phyloP scores from a whole-genome alignment of 495 filamentous ascomycete species.

The Penicillium robsamsonii region DNA sequence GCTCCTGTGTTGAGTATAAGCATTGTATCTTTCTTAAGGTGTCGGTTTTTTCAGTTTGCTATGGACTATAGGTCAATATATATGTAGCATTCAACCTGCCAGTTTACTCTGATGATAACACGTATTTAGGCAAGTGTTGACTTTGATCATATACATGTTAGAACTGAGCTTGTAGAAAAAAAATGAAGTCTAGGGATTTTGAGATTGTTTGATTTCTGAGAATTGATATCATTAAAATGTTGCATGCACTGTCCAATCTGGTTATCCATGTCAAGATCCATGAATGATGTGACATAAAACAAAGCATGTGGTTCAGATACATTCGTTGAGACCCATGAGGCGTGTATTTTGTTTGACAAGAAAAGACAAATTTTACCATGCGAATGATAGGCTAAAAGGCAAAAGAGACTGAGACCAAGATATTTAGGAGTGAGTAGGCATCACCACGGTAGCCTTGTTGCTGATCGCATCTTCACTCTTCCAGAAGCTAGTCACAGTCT shows the following conservation, averaged over 20 bases:
- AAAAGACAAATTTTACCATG: slow-evolving; percentile 3
- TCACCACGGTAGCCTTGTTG: slow-evolving; percentile 79
- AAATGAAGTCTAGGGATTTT: too few relatives aligned
- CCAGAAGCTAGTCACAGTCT: slow-evolving; percentile 97
- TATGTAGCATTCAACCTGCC: neutral
- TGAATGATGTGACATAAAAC: neutral
- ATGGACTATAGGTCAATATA: neutral
- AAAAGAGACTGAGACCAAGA: neutral
- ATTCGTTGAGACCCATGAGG: slow-evolving; percentile 4
- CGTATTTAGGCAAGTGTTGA: neutral
- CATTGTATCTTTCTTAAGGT: neutral
- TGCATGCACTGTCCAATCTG: slow-evolving; percentile 2
- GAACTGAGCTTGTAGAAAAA: neutral
- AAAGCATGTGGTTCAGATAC: slow-evolving; percentile 1
- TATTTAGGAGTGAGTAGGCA: slow-evolving; percentile 76
- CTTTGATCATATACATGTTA: neutral
- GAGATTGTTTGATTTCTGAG: neutral
- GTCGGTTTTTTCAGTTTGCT: neutral
- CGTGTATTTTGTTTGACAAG: slow-evolving; percentile 2
- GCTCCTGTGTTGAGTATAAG: neutral
- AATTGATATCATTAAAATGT: neutral
- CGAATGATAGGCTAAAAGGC: slow-evolving; percentile 3
- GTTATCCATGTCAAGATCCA: neutral
- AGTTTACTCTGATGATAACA: neutral
- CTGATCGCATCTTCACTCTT: slow-evolving; percentile 75